Evolutionary conservation across 768 basidiomycete genomes (phyloP).

Genomic region (Podaxis sp.): DNA sequence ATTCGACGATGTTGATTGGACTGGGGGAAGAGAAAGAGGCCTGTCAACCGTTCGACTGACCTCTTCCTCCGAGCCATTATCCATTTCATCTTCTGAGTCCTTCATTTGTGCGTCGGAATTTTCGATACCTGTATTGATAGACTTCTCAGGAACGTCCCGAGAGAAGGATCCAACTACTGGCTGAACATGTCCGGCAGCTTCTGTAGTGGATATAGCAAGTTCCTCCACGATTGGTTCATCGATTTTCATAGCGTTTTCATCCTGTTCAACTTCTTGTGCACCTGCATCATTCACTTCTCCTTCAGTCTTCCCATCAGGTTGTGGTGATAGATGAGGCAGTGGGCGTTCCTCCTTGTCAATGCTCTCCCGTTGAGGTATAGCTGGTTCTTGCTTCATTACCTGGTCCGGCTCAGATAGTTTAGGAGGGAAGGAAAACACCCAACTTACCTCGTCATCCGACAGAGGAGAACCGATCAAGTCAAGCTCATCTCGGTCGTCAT

Average conservation of each 20-base stretch:
- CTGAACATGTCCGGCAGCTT: neutral
- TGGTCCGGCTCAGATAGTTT: neutral
- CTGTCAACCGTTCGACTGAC: constrained; percentile 4
- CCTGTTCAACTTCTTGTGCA: constrained; percentile 8
- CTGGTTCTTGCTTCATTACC: neutral
- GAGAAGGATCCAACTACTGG: neutral
- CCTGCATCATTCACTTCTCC: neutral
- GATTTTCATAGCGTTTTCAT: constrained; percentile 14
- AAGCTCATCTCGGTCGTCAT: constrained; percentile 38
- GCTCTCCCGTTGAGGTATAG: neutral
- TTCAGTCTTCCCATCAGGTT: neutral
- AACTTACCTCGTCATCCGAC: constrained; percentile 15
- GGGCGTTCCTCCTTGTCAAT: neutral
- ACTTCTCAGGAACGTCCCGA: neutral
- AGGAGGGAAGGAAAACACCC: neutral
- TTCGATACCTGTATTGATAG: neutral
- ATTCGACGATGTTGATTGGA: neutral
- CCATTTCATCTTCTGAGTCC: neutral
- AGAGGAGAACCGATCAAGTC: constrained; percentile 34
- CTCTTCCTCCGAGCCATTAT: constrained; percentile 3
- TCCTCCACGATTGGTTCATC: constrained; percentile 9
- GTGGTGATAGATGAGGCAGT: neutral
- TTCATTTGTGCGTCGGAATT: constrained; percentile 5
- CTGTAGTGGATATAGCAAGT: neutral
- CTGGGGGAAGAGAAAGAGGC: neutral